These are phyloP conservation scores for Phytophthora multivora DNA, from an alignment of 352 stramenopile genomes.

Conservation along the genomic window DNA sequence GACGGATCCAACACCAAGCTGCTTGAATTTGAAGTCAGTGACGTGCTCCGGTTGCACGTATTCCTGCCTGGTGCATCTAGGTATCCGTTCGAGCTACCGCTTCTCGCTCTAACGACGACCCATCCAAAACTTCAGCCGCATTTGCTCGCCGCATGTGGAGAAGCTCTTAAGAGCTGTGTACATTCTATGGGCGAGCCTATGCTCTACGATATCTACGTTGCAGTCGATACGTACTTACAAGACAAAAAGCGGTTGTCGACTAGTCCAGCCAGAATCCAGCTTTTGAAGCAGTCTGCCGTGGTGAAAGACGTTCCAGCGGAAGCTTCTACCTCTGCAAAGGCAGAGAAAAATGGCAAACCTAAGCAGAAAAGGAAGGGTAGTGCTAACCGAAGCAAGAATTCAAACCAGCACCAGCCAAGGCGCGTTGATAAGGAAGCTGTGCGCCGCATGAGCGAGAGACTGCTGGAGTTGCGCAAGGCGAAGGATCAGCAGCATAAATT, in stretches of 20 bases:
- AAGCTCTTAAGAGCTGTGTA: conserved; percentile 54
- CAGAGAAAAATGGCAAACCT: conserved; percentile 12
- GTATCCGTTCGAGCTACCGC: conserved; percentile 79
- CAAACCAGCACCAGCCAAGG: conserved; percentile 14
- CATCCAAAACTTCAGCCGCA: conserved; percentile 45
- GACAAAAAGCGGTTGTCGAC: conserved; percentile 33
- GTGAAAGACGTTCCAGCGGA: conserved; percentile 11
- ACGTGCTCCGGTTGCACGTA: conserved; percentile 59
- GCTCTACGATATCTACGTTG: conserved; percentile 82
- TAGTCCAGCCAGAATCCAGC: conserved; percentile 37
- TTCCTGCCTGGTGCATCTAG: conserved; percentile 51
- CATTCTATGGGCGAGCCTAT: conserved; percentile 72
- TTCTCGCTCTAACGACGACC: conserved; percentile 54
- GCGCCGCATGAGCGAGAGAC: conserved; percentile 46
- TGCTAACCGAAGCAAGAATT: conserved; percentile 27
- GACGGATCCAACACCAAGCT: conserved; percentile 29
- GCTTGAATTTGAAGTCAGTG: conserved; percentile 52
- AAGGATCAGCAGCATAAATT: conserved; percentile 55
- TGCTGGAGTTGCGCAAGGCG: conserved; percentile 44
- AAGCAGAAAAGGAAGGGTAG: conserved; percentile 30
- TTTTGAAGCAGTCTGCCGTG: conserved; percentile 26
- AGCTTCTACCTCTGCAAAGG: not conserved
- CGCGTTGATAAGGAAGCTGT: conserved; percentile 42
- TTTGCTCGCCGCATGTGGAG: conserved; percentile 50
- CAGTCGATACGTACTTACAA: conserved; percentile 60